Evolutionary conservation across 345 rosid species (phyloP), one percentile per base, ranked within the genome.

Genomic region (Zanthoxylum bungeanum): DNA sequence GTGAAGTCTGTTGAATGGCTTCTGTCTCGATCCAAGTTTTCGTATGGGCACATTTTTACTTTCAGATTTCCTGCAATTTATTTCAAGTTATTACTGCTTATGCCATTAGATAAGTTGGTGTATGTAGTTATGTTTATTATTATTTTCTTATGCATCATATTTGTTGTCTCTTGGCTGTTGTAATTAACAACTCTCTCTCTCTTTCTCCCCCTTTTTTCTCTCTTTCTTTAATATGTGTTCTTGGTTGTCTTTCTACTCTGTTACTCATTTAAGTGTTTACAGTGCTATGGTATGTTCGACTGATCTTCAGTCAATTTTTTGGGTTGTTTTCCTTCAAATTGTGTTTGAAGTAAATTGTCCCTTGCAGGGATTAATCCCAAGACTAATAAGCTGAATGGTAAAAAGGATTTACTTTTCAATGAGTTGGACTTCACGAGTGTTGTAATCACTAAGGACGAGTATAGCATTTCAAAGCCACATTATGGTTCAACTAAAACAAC

Each of bases 341-440:
- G 60, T 16, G 39, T 51, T 60, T 67, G 53, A 40, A 46, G 27
- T 40, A 60, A n/a, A 40, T 56, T 77, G 21, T 66, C 10, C 59
- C 36, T 66, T 86, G 85, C 87, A 92, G 97, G 84, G 53, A 56
- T 76, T 49, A 80, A 75, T 74, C 71, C 81, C 60, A 73, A 68
- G 33, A 68, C 69, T 27, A 69, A 49, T 21, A 76, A 83, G 75
- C 62, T 78, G 19, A 72, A 70, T 69, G 72, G 71, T 70, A 73
- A 79, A 53, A 76, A 75, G 44, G 78, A 74, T 19, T 39, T 25
- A 57, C 56, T 78, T n/a, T n/a, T 82, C 66, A 79, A 64, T 71
- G 90, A 84, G 53, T 79, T 87, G 87, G 82, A 85, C n/a, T 87
- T 89, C 76, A 77, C 72, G 40, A 87, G 94, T 71, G 77, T 81